Evolutionary conservation across 1,139 yeast genomes (phyloP).

Genomic region (Zygotorulaspora mrakii): DNA sequence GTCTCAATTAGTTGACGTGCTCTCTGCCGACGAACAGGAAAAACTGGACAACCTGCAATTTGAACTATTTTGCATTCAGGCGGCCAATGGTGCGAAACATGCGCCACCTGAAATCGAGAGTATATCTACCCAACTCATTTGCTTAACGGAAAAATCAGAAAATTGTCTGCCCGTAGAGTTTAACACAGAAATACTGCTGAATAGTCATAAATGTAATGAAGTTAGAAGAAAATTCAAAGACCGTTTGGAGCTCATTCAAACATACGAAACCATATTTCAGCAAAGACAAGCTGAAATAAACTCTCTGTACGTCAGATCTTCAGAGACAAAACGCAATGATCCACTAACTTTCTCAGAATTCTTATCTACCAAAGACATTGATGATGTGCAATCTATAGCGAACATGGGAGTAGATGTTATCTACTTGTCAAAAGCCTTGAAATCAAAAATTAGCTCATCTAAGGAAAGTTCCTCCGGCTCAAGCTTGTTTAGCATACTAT

Average conservation of each 20-base stretch:
- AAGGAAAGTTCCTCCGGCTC: background rate
- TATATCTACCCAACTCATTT: slow-evolving; percentile 27
- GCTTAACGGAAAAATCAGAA: slow-evolving; percentile 34
- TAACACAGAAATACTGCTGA: slow-evolving; percentile 27
- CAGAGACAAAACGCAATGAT: slow-evolving; percentile 19
- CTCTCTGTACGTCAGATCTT: slow-evolving; percentile 10
- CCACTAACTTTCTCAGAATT: slow-evolving; percentile 28
- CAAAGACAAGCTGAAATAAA: slow-evolving; percentile 13
- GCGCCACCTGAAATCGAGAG: slow-evolving; percentile 29
- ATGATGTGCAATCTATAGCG: slow-evolving; percentile 29
- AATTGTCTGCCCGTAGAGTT: slow-evolving; percentile 37
- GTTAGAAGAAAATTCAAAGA: slow-evolving; percentile 17
- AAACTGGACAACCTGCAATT: slow-evolving; percentile 29
- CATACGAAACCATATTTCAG: slow-evolving; percentile 19
- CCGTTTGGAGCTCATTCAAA: slow-evolving; percentile 14
- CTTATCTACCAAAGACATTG: slow-evolving; percentile 22
- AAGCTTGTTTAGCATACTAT: background rate
- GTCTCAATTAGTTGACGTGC: slow-evolving; percentile 25
- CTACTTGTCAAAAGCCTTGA: slow-evolving; percentile 25
- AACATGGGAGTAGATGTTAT: slow-evolving; percentile 21
- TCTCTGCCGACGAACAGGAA: slow-evolving; percentile 30
- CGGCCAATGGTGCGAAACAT: slow-evolving; percentile 27
- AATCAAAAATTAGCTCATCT: slow-evolving; percentile 12
- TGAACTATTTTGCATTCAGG: slow-evolving; percentile 31
- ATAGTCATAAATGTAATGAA: slow-evolving; percentile 18